phyloP scores from a whole-genome alignment of 192 early-diverging fungal species.

The Coemansia sp. region DNA sequence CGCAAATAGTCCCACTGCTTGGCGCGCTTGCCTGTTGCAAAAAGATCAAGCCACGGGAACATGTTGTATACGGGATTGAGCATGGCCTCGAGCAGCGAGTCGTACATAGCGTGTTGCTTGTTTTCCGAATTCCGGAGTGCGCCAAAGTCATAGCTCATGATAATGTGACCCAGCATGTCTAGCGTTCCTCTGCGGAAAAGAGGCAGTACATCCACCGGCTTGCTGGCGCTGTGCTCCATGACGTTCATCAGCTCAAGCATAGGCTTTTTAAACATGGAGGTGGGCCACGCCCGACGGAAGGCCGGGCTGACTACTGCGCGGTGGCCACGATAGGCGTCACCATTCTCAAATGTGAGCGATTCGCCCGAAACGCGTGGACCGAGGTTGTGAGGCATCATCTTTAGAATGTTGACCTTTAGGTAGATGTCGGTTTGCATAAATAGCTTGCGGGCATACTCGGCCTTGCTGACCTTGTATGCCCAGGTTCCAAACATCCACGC shows the following conservation, averaged over 20 bases:
- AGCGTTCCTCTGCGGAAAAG: conserved; percentile 52
- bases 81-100: conserved; percentile 45
- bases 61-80: conserved; percentile 49
- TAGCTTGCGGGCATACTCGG: conserved; percentile 43
- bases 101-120: conserved; percentile 48
- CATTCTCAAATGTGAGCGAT: conserved; percentile 47
- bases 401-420: conserved; percentile 42
- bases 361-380: conserved; percentile 43
- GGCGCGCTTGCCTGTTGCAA: conserved; percentile 36
- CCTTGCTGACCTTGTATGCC: conserved; percentile 49
- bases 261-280: conserved; percentile 37
- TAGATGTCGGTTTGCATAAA: conserved; percentile 47
- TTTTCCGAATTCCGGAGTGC: conserved; percentile 44
- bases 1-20: conserved; percentile 41
- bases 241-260: conserved; percentile 39
- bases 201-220: conserved; percentile 34
- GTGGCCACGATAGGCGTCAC: conserved; percentile 46
- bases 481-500: conserved; percentile 48
- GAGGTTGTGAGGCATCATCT: conserved; percentile 43
- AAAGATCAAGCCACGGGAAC: conserved; percentile 53
- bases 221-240: conserved; percentile 30
- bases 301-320: conserved; percentile 49
- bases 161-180: conserved; percentile 56
- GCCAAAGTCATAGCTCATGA: conserved; percentile 56
- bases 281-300: conserved; percentile 49